Evolutionary conservation across 495 filamentous ascomycete genomes (phyloP), one percentile per base, ranked within the genome.

Genomic region (Jackrogersella multiformis): DNA sequence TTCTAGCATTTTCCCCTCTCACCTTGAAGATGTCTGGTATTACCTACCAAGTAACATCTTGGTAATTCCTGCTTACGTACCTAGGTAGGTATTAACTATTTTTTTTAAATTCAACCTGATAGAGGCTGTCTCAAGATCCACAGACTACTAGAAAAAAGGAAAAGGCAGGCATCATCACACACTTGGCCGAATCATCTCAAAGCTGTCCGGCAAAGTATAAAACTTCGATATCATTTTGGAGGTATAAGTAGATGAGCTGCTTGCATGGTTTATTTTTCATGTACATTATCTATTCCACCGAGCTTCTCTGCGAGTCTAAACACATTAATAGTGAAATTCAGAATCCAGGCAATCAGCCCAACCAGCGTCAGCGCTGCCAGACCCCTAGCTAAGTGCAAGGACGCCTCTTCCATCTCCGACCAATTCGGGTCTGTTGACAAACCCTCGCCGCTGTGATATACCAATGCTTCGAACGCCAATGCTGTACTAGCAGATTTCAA

Each of bases 401-500:
- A 89, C 21, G 71, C 53, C 48, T 55, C 64, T 58, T 81, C 71
- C 32, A 55, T 61, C 6, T 28, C 46, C 32, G 20, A 39, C 28
- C 32, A 46, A 15, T 41, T 26, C 7, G 58, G 10, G 9, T 58
- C 48, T 2, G 18, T 46, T 35, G 73, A 62, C 10, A 49, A 38
- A 18, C 61, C 61, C 32, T 72, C 67, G 4, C 75, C 75, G 38
- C 85, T 84, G 46, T 89, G 85, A 75, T 93, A 92, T 7, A 85
- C 87, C 46, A 97, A 77, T 8, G 91, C 88, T 73, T 90, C 89
- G 74, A 98, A 97, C 8, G 96, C 93, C 70, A 99, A 77, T 49
- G 91, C 90, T 36, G 97, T 79, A 77, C 97, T 97, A 41, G 93
- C 92, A 1, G 93, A 91, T 74, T 97, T 92, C 76, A 99, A 96